Evolutionary conservation across 805 yeast genomes (phyloP), one percentile per base, ranked within the genome.

Genomic region (Wickerhamiella kurtzmanii): DNA sequence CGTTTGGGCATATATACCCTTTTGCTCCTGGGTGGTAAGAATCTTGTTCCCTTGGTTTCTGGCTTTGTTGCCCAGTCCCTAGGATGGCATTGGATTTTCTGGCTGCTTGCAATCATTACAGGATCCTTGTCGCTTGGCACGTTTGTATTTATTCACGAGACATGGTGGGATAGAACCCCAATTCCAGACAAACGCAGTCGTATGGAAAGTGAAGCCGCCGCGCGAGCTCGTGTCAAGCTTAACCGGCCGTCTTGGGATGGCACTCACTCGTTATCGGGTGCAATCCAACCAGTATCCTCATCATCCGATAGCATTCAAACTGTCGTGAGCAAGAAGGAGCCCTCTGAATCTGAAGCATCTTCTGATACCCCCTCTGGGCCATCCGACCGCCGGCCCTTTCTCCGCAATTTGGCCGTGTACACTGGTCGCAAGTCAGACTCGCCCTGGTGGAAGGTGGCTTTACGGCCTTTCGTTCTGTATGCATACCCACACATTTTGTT

Each of bases 161-260:
- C 82, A 1, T 77, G 74, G 60, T 77, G 79, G 79, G 75, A 72
- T 49, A 65, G 82, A 48, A 58, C 72, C 1, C 79, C 80, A 3
- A 64, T 67, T 1, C 72, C 72, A 2, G 74, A 73, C 16, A 65
- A 64, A 51, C 70, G 73, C 53, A 71, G 77, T 2, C 53, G 62
- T 18, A 60, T 62, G 46, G 82, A 76, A 59, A 66, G 77, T 2
- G 63, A 63, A 42, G 64, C 64, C 18, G 81, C 79, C 1, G 62
- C 67, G 50, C 64, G 59, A 35, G 72, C 64, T 2, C 57, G 67
- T 20, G 25, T 36, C 20, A 22, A 41, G 35, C 43, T 46, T 37
- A 43, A 52, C 21, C 41, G 51, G 6, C 56, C 56, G 13, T 41
- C 53, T 8, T 51, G 51, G 53, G 35, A 37, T 11, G 28, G 41